phyloP scores from a whole-genome alignment of 257 asterid genomes.

The Cruciata laevipes region DNA sequence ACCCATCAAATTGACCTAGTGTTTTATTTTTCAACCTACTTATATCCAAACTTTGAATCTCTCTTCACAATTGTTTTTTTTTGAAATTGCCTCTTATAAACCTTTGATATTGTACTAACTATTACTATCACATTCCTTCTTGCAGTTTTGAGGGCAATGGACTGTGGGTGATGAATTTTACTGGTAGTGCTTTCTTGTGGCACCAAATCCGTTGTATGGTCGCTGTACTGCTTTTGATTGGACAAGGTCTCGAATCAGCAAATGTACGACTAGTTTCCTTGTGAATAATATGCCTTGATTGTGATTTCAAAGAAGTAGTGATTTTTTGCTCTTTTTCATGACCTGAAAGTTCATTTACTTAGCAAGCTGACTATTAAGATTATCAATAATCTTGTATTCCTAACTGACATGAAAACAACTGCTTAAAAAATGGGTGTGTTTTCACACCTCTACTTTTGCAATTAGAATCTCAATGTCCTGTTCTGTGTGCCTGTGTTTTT shows the following conservation, averaged over 20 bases:
- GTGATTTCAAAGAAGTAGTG: background rate
- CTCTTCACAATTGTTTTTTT: background rate
- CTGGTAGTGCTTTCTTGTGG: slow-evolving; percentile 99
- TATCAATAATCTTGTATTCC: background rate
- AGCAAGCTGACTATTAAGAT: slow-evolving; percentile 10
- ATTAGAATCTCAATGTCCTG: background rate
- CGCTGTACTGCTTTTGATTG: slow-evolving; percentile 83
- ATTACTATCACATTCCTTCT: background rate
- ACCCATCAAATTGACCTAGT: background rate
- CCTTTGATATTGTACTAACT: background rate
- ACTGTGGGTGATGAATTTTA: slow-evolving; percentile 70
- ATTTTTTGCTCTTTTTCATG: background rate
- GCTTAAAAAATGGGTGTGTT: background rate
- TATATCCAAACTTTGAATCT: background rate
- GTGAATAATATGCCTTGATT: background rate
- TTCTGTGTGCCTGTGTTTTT: background rate
- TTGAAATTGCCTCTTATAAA: background rate
- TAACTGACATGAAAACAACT: background rate
- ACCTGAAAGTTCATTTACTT: background rate
- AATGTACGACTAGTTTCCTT: slow-evolving; percentile 42
- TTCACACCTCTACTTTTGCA: background rate
- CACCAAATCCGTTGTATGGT: slow-evolving; percentile 99
- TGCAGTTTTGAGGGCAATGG: slow-evolving; percentile 59
- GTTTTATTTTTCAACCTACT: slow-evolving; percentile 2
- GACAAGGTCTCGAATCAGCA: slow-evolving; percentile 90